Conservation (phyloP, 495 filamentous ascomycete species). For the Friedmanniomyces simplex region DNA sequence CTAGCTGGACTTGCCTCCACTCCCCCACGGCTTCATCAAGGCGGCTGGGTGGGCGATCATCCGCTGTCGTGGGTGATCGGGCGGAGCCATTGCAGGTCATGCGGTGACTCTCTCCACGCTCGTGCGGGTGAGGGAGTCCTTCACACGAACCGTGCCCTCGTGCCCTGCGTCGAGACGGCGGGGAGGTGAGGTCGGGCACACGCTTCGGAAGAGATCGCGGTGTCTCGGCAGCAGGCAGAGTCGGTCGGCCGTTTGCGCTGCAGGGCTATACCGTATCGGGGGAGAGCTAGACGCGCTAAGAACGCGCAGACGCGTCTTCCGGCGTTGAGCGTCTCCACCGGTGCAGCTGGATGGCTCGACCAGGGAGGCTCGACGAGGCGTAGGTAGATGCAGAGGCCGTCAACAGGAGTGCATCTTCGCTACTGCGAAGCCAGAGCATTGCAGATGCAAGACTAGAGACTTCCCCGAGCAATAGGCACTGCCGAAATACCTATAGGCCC, state of each 20-base stretch:
- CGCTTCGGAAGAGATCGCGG: neutral
- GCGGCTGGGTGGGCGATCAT: no score
- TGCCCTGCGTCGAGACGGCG: neutral
- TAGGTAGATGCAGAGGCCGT: neutral
- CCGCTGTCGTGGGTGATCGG: neutral
- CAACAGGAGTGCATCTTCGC: neutral
- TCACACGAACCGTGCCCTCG: neutral
- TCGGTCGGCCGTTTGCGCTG: neutral
- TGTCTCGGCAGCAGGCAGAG: no score
- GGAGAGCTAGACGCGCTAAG: neutral
- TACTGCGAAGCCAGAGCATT: neutral
- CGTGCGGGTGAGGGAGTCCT: neutral
- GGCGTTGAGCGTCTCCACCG: neutral
- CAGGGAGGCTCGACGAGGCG: neutral
- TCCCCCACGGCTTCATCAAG: neutral
- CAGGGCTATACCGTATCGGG: neutral
- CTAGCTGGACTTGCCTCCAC: neutral
- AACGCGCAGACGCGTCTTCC: neutral
- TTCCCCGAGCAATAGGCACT: neutral
- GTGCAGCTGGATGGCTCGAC: no score
- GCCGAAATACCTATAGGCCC: neutral
- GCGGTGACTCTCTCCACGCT: neutral
- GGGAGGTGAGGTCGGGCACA: neutral
- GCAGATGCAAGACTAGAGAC: neutral
- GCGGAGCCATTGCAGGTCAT: neutral